These are phyloP conservation scores for Ormosia semicastrata DNA, from an alignment of 306 rosid genomes.

Conservation along the genomic window DNA sequence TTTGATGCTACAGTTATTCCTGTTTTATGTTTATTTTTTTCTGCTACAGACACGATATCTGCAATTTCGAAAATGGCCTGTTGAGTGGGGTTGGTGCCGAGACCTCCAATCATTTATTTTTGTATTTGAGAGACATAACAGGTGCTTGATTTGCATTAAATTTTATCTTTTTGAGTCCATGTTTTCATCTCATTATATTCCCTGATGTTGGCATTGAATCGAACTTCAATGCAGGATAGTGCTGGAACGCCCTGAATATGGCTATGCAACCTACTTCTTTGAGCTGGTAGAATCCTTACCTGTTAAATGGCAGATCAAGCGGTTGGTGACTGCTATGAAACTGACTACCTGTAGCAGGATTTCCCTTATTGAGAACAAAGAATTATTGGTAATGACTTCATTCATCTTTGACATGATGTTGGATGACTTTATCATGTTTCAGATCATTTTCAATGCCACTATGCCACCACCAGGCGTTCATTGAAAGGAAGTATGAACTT, in stretches of 20 bases:
- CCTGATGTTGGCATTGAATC: conserved; percentile 23
- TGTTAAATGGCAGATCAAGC: conserved; percentile 83
- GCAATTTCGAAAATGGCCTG: conserved; percentile 81
- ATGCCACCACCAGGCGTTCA: too few species aligned
- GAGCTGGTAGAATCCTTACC: conserved; percentile 75
- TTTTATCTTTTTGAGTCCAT: conserved; percentile 15
- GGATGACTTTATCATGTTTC: background rate
- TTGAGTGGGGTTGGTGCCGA: conserved; percentile 98
- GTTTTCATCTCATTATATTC: conserved; percentile 16
- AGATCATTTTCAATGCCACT: too few species aligned
- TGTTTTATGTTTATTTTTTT: conserved; percentile 7
- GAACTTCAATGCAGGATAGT: conserved; percentile 69
- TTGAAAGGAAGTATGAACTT: too few species aligned
- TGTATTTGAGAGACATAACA: conserved; percentile 82
- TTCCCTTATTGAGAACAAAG: conserved; percentile 75
- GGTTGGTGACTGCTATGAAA: conserved; percentile 85
- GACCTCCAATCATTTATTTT: conserved; percentile 92
- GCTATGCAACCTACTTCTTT: conserved; percentile 92
- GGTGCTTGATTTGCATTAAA: conserved; percentile 48
- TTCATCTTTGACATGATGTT: conserved; percentile 11
- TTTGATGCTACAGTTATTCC: background rate
- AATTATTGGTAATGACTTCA: conserved; percentile 54
- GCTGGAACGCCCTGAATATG: conserved; percentile 95
- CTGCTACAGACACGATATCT: conserved; percentile 63
- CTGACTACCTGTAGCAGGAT: conserved; percentile 75